A percentile compares a stretch with the other conserved stretches of the same genome.
phyloP scores from a whole-genome alignment of 495 filamentous ascomycete genomes.

The Darksidea phi region DNA sequence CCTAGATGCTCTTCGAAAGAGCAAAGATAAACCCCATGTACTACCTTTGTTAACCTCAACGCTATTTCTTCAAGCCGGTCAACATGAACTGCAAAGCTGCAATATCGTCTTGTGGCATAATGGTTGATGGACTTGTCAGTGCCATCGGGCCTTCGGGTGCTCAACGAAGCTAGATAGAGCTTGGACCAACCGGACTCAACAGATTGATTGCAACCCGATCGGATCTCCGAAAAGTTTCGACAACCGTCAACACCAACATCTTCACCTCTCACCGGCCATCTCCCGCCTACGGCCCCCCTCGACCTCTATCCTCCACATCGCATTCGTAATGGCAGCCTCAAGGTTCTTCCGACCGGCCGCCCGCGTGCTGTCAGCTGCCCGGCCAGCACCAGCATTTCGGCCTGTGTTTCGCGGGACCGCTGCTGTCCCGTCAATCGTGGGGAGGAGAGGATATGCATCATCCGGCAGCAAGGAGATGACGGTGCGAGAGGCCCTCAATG shows the following conservation, averaged over 20 bases:
- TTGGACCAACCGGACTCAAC: not conserved
- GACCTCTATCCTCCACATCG: constrained; percentile 29
- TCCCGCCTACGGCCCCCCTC: constrained; percentile 21
- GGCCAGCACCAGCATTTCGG: constrained; percentile 55
- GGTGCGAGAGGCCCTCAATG: constrained; percentile 94
- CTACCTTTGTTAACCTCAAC: too few relatives aligned
- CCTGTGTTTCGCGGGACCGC: constrained; percentile 52
- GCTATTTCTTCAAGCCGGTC: too few relatives aligned
- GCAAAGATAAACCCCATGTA: too few relatives aligned
- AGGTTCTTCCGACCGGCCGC: constrained; percentile 79
- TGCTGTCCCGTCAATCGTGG: constrained; percentile 48
- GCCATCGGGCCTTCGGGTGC: too few relatives aligned
- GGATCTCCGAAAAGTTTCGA: constrained; percentile 14
- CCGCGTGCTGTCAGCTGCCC: constrained; percentile 66
- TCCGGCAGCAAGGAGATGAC: constrained; percentile 82
- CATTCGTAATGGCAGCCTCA: constrained; percentile 59
- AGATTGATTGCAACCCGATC: not conserved
- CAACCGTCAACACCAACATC: constrained; percentile 18
- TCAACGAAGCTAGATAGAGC: too few relatives aligned
- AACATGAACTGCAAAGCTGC: too few relatives aligned
- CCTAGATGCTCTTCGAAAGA: not conserved
- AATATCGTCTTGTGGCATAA: too few relatives aligned
- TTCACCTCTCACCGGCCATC: constrained; percentile 10
- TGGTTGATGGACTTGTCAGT: too few relatives aligned
- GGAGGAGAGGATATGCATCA: constrained; percentile 44